A percentile compares a stretch with the other conserved stretches of the same genome.
Evolutionary conservation across 2,329 filamentous ascomycete genomes (phyloP).

Genomic region (Trichoderma sp.): DNA sequence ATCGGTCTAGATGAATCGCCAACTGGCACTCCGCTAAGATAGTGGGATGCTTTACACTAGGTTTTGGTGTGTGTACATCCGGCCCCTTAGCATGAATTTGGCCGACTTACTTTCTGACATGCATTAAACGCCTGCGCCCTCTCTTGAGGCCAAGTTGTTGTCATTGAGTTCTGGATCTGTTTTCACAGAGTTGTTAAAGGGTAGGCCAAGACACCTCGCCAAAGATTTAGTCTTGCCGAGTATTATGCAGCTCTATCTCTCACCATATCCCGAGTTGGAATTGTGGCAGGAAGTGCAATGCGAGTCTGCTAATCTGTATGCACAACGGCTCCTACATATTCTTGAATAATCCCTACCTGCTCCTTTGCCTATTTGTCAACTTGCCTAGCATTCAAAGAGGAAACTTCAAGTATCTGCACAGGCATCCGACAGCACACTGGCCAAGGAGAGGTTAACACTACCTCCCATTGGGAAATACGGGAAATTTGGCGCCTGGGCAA

Average conservation of each 20-base stretch:
- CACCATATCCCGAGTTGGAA: background rate
- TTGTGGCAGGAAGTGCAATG: background rate
- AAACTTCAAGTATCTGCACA: background rate
- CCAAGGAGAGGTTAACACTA: background rate
- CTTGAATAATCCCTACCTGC: background rate
- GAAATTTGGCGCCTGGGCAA: background rate
- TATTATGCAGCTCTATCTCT: background rate
- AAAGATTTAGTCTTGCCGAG: background rate
- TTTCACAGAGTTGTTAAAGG: no score
- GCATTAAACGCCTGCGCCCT: background rate
- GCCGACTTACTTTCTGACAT: background rate
- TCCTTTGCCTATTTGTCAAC: no score
- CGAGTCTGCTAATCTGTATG: background rate
- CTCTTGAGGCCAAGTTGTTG: background rate
- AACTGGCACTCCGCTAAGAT: background rate
- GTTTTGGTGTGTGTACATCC: background rate
- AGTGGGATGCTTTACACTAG: no score
- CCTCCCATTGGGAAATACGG: background rate
- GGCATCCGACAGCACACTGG: background rate
- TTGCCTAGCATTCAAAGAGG: no score
- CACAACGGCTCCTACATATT: background rate
- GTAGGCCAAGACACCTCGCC: no score
- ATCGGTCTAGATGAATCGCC: no score
- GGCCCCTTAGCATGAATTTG: background rate
- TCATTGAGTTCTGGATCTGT: no score